Conservation (phyloP, 805 yeast species). For the Metschnikowia bowlesiae region DNA sequence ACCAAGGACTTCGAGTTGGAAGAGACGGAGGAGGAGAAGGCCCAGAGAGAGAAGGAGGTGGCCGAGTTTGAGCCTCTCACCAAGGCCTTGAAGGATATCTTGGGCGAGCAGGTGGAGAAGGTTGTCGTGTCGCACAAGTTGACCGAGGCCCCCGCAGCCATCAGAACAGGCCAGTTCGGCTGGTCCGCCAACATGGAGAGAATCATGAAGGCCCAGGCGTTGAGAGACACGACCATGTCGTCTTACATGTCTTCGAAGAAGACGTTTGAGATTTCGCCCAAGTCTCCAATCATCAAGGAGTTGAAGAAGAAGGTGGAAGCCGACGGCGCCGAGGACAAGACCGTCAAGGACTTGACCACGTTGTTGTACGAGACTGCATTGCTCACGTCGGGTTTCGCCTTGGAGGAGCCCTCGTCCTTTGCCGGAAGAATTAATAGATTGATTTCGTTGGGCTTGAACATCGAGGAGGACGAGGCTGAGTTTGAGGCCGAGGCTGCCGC, state of each 20-base stretch:
- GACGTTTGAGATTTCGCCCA: constrained; percentile 98
- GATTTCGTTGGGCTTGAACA: constrained; percentile 96
- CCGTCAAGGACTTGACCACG: constrained; percentile 95
- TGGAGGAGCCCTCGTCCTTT: constrained; percentile 97
- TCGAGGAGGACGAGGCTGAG: constrained; percentile 77
- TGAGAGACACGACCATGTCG: constrained; percentile 98
- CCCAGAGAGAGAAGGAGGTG: constrained; percentile 85
- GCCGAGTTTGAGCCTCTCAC: constrained; percentile 91
- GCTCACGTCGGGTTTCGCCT: constrained; percentile 96
- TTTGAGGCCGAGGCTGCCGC: constrained; percentile 40
- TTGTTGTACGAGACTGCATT: constrained; percentile 96
- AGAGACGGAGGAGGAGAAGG: constrained; percentile 98
- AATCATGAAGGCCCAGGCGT: constrained; percentile 99
- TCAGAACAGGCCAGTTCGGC: constrained; percentile 99
- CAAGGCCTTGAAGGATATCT: constrained; percentile 91
- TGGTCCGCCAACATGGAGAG: constrained; percentile 99
- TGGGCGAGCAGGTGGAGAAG: constrained; percentile 99
- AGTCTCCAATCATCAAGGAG: constrained; percentile 91
- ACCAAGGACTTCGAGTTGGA: constrained; percentile 98
- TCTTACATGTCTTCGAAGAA: constrained; percentile 99
- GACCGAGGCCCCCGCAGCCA: constrained; percentile 99
- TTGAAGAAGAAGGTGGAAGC: constrained; percentile 94
- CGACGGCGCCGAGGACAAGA: constrained; percentile 97
- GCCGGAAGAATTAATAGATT: constrained; percentile 98
- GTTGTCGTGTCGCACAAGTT: constrained; percentile 97